Percentiles rank a stretch among this genome's conserved stretches.
phyloP scores from a whole-genome alignment of 192 early-diverging fungal species.

The Coemansia sp. region DNA sequence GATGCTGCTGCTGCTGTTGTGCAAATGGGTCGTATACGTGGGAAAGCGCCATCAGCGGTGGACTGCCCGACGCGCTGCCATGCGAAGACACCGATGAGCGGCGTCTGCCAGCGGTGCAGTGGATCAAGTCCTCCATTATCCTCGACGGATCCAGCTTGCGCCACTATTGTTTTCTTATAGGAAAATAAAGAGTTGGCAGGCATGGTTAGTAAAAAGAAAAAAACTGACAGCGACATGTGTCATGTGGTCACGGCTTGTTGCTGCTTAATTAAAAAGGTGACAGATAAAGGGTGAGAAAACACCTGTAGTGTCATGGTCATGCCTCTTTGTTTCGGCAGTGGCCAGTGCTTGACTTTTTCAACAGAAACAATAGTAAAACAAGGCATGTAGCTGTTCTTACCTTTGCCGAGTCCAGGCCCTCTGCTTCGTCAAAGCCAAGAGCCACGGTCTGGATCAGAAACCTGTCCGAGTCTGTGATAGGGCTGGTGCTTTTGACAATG shows the following conservation, averaged over 20 bases:
- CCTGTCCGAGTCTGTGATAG: conserved; percentile 53
- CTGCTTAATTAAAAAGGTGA: not conserved
- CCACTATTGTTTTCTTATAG: conserved; percentile 29
- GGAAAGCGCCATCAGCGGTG: conserved; percentile 34
- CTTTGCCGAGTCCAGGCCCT: conserved; percentile 53
- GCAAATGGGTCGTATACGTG: conserved; percentile 20
- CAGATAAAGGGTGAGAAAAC: conserved; percentile 1
- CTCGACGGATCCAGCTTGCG: conserved; percentile 49
- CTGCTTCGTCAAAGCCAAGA: conserved; percentile 49
- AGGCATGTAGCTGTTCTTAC: conserved; percentile 26
- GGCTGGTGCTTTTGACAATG: conserved; percentile 51
- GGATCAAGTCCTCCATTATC: conserved; percentile 53
- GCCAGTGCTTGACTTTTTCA: no score
- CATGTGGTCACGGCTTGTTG: not conserved
- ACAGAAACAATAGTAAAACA: not conserved
- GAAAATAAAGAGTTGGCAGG: not conserved
- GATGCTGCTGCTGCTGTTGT: not conserved
- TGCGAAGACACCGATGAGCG: conserved; percentile 42
- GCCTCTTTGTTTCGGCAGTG: not conserved
- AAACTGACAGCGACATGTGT: not conserved
- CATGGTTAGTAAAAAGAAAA: conserved; percentile 1
- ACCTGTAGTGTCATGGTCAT: not conserved
- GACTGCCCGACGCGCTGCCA: conserved; percentile 18
- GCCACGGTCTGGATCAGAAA: conserved; percentile 61
- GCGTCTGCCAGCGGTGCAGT: conserved; percentile 37